These are phyloP conservation scores for Mycotypha africana DNA, from an alignment of 371 early-diverging fungal species.

Conservation along the genomic window DNA sequence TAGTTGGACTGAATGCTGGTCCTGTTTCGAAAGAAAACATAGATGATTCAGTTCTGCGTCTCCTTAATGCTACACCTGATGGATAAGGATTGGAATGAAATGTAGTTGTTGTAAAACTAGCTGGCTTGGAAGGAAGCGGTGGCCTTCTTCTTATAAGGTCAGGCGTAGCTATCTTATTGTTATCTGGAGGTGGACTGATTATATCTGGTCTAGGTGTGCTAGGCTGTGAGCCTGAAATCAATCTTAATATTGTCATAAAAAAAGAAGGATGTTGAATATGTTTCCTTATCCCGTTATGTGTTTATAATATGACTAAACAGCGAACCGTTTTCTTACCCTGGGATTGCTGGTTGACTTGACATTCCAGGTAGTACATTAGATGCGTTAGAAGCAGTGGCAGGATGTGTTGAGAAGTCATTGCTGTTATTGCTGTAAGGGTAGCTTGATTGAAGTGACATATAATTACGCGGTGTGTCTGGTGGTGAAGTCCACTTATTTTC, in stretches of 20 bases:
- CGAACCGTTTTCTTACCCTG: conserved; percentile 13
- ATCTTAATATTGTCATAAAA: conserved; percentile 1
- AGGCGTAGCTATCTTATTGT: conserved; percentile 9
- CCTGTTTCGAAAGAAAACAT: conserved; percentile 47
- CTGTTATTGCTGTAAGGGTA: conserved; percentile 15
- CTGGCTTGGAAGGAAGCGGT: conserved; percentile 30
- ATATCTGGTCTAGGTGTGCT: conserved; percentile 27
- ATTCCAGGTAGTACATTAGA: conserved; percentile 14
- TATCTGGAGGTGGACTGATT: conserved; percentile 21
- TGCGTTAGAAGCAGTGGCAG: too few relatives aligned
- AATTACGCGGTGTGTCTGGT: conserved; percentile 22
- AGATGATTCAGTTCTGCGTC: conserved; percentile 39
- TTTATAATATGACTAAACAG: not conserved
- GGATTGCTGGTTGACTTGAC: conserved; percentile 15
- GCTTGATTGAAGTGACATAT: conserved; percentile 19
- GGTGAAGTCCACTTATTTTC: conserved; percentile 25
- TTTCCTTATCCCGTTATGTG: not conserved
- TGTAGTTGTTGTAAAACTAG: conserved; percentile 40
- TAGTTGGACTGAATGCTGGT: conserved; percentile 38
- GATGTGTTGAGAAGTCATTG: too few relatives aligned
- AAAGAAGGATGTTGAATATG: not conserved
- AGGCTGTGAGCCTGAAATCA: conserved; percentile 29
- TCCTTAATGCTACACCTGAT: conserved; percentile 18
- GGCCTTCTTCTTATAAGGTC: conserved; percentile 32
- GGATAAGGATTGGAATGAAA: conserved; percentile 44